phyloP scores from a whole-genome alignment of 441 rosid species.

The Pelargonium cotyledonis region DNA sequence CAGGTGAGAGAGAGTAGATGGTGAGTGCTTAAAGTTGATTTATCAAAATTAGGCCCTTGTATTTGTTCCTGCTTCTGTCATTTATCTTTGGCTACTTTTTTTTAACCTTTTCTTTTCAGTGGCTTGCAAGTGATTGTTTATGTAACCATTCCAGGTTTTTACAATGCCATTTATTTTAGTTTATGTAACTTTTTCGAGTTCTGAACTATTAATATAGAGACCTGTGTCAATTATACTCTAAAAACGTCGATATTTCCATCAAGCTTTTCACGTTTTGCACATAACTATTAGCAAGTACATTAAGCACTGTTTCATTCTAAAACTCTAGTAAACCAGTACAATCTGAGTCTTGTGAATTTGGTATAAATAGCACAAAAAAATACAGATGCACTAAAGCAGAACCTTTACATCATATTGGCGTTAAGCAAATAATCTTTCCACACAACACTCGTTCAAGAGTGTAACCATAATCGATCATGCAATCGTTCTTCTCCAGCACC shows the following conservation, averaged over 20 bases:
- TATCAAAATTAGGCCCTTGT: constrained; percentile 5
- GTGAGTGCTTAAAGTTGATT: constrained; percentile 17
- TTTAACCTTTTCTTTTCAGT: neutral
- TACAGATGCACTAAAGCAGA: neutral
- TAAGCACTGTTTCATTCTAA: no score
- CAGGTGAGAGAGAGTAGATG: neutral
- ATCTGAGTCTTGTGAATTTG: no score
- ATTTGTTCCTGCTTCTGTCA: constrained; percentile 9
- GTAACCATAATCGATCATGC: constrained; percentile 92
- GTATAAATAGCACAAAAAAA: no score
- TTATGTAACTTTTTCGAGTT: no score
- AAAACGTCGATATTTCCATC: no score
- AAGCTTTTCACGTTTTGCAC: no score
- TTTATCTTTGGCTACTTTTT: constrained; percentile 1
- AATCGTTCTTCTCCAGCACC: constrained; percentile 90
- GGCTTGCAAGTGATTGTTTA: neutral
- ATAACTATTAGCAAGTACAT: no score
- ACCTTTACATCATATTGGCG: no score
- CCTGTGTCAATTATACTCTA: no score
- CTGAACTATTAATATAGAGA: no score
- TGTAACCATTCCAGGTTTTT: constrained; percentile 7
- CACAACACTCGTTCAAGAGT: constrained; percentile 43
- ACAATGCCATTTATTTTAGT: constrained; percentile 4
- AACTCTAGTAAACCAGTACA: no score
- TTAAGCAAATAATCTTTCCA: neutral